A percentile compares a stretch with the other conserved stretches of the same genome.
phyloP scores from a whole-genome alignment of 768 basidiomycete genomes.

The Leccinum olivaceopallidum region DNA sequence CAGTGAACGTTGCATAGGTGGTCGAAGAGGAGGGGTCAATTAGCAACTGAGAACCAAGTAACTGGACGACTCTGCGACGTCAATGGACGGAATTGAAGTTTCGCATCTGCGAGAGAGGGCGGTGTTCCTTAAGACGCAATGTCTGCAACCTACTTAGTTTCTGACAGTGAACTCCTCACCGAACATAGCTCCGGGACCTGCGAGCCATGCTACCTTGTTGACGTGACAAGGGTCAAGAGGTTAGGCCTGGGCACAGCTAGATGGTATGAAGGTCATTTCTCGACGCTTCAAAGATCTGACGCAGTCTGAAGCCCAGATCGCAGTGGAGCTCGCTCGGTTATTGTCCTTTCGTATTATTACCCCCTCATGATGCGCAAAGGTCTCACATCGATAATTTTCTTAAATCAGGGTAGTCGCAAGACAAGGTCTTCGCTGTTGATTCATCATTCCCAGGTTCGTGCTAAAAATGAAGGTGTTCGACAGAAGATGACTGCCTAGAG shows the following conservation, averaged over 20 bases:
- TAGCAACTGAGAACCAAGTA: too few species aligned
- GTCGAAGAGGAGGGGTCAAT: too few species aligned
- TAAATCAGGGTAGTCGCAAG: constrained; percentile 49
- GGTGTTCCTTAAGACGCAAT: constrained; percentile 69
- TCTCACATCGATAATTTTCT: constrained; percentile 55
- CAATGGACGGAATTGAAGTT: constrained; percentile 47
- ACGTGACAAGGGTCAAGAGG: constrained; percentile 37
- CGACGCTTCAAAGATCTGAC: not conserved
- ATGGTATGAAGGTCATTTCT: constrained; percentile 21
- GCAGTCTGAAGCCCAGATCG: constrained; percentile 40
- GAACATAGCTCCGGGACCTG: constrained; percentile 43
- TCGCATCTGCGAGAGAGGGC: constrained; percentile 50
- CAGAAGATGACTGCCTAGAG: constrained; percentile 12
- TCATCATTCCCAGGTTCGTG: constrained; percentile 80
- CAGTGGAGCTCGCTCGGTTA: constrained; percentile 53
- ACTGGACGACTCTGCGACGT: too few species aligned
- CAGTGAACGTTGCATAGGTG: too few species aligned
- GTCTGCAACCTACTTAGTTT: constrained; percentile 39
- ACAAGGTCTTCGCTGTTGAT: constrained; percentile 77
- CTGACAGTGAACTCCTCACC: constrained; percentile 53
- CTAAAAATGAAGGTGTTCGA: constrained; percentile 2
- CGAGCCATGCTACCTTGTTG: constrained; percentile 40
- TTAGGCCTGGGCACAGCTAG: constrained; percentile 35
- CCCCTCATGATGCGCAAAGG: constrained; percentile 74
- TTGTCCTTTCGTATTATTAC: constrained; percentile 68